Conservation (phyloP, 495 filamentous ascomycete species). For the Cenococcum geophilum region DNA sequence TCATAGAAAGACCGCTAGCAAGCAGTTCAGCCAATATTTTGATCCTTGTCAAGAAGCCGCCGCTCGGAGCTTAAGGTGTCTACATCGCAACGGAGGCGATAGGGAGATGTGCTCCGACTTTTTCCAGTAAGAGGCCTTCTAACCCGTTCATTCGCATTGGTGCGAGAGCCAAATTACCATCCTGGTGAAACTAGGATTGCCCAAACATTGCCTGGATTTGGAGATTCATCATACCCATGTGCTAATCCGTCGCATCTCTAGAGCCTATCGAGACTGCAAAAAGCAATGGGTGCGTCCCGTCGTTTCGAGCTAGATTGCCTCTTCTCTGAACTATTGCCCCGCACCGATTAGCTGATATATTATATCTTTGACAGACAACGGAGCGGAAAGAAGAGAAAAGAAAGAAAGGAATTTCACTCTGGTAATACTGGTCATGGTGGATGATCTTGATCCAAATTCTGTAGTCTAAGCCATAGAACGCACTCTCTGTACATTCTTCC, state of each 20-base stretch:
- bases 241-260: conserved; percentile 17
- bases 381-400: neutral
- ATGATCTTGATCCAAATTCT: no score
- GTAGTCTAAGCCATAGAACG: no score
- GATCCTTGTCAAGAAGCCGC: conserved; percentile 96
- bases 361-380: neutral
- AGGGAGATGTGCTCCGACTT: conserved; percentile 85
- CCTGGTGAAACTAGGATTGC: neutral
- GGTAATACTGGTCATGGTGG: neutral
- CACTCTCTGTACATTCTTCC: no score
- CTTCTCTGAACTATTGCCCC: neutral
- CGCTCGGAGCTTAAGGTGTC: conserved; percentile 71
- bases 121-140: conserved; percentile 66
- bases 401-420: neutral
- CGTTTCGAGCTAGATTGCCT: neutral
- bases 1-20: conserved; percentile 47
- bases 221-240: neutral
- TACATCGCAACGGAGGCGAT: conserved; percentile 80
- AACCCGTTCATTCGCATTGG: neutral
- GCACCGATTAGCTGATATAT: neutral
- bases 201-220: conserved; percentile 4
- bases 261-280: conserved; percentile 91
- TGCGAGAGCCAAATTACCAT: neutral
- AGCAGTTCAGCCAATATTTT: conserved; percentile 75
- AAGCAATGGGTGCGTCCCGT: conserved; percentile 72